Conservation (phyloP, 257 asterid genomes). For the Petrea volubilis region DNA sequence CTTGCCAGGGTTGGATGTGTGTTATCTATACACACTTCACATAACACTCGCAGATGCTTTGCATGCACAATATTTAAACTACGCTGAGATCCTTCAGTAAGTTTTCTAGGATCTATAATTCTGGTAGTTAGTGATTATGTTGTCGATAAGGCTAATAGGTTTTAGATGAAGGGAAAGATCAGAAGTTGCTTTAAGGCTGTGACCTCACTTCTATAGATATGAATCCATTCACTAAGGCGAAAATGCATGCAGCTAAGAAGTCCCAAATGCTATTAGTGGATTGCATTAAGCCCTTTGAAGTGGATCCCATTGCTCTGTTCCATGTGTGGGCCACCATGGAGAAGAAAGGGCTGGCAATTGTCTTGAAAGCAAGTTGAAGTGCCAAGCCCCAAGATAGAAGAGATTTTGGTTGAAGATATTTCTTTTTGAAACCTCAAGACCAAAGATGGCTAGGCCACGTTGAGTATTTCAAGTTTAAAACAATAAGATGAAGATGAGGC, state of each 20-base stretch:
- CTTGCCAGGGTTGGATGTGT: no score
- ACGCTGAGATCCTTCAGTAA: not conserved
- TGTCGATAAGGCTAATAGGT: no score
- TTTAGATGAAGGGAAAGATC: not conserved
- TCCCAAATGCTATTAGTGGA: slow-evolving; percentile 5
- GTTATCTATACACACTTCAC: no score
- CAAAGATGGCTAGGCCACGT: not conserved
- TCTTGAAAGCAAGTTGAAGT: not conserved
- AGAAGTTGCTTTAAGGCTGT: not conserved
- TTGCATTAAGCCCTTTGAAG: not conserved
- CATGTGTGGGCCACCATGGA: not conserved
- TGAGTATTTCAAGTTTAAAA: not conserved
- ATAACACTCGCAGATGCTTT: not conserved
- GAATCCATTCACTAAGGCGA: not conserved
- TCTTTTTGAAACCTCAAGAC: not conserved
- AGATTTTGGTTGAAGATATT: not conserved
- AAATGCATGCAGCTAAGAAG: not conserved
- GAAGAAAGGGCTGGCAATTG: slow-evolving; percentile 8
- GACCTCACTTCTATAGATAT: not conserved
- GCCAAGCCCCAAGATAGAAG: not conserved
- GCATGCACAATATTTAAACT: not conserved
- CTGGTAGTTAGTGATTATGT: no score
- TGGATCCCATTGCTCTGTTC: not conserved
- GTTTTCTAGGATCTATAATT: not conserved
- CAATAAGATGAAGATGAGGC: not conserved